Conservation (phyloP, 129 eudicot species). For the Logfia minima region DNA sequence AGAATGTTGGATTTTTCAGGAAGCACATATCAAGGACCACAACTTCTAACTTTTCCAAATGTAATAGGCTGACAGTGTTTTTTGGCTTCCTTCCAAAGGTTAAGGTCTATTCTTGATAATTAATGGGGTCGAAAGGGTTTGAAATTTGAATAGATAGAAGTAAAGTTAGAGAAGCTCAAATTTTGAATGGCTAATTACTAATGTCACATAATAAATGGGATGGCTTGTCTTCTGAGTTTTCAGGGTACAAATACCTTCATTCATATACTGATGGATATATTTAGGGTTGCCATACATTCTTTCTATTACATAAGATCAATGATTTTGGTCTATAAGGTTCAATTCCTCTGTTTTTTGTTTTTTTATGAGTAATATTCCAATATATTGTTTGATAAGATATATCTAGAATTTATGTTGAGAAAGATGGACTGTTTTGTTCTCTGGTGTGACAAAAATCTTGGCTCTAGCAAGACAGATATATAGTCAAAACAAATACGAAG, state of each 20-base stretch:
- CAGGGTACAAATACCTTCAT: no score
- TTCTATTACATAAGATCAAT: no score
- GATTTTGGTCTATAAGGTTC: not conserved
- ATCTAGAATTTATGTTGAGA: not conserved
- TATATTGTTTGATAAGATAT: not conserved
- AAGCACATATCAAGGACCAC: slow-evolving; percentile 29
- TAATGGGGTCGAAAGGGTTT: slow-evolving; percentile 10
- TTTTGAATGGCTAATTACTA: not conserved
- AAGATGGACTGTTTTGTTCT: not conserved
- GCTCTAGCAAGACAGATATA: not conserved
- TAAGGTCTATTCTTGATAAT: slow-evolving; percentile 27
- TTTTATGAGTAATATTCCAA: not conserved
- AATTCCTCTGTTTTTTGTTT: no score
- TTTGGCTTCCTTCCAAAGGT: slow-evolving; percentile 8
- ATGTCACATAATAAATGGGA: not conserved
- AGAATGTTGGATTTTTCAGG: slow-evolving; percentile 24
- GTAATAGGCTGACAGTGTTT: slow-evolving; percentile 2
- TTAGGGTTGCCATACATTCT: no score
- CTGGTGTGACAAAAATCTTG: not conserved
- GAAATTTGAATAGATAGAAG: not conserved
- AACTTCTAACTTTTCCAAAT: slow-evolving; percentile 5
- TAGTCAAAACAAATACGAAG: slow-evolving; percentile 20
- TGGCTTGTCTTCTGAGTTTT: no score
- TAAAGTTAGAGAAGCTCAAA: not conserved
- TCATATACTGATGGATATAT: no score